A percentile compares a stretch with the other conserved stretches of the same genome.
phyloP scores from a whole-genome alignment of 1,284 basidiomycete genomes.

The Cerioporus squamosus region DNA sequence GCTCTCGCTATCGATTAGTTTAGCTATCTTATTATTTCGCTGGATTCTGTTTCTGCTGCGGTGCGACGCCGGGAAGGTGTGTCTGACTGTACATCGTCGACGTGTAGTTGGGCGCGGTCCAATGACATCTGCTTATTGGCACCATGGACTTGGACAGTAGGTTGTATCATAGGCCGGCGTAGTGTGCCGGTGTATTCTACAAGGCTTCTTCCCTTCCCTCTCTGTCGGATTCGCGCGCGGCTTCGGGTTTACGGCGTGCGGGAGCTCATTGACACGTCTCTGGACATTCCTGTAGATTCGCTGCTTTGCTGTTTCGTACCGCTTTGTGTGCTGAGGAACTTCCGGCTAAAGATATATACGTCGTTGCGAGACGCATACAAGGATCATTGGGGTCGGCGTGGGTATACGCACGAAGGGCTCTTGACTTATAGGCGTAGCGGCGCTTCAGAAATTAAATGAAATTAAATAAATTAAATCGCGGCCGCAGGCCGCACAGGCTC shows the following conservation, averaged over 20 bases:
- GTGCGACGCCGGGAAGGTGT: slow-evolving; percentile 12
- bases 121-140: slow-evolving; percentile 23
- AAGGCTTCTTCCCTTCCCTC: not conserved
- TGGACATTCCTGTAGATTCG: not conserved
- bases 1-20: slow-evolving; percentile 20
- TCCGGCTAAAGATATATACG: not conserved
- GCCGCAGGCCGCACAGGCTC: too few relatives aligned
- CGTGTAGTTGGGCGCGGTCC: slow-evolving; percentile 23
- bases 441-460: too few relatives aligned
- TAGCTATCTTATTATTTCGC: slow-evolving; percentile 13
- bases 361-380: too few relatives aligned
- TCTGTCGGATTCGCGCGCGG: too few relatives aligned
- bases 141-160: slow-evolving; percentile 16
- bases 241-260: too few relatives aligned
- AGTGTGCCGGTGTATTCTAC: slow-evolving; percentile 13
- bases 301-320: not conserved
- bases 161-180: slow-evolving; percentile 17
- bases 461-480: too few relatives aligned
- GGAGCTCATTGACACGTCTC: too few relatives aligned
- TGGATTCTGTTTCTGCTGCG: slow-evolving; percentile 9
- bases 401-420: too few relatives aligned
- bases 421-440: too few relatives aligned
- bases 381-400: too few relatives aligned
- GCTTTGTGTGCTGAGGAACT: not conserved
- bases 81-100: slow-evolving; percentile 21